phyloP scores from a whole-genome alignment of 73 alveolate species.

The Tetrahymena elliotti region DNA sequence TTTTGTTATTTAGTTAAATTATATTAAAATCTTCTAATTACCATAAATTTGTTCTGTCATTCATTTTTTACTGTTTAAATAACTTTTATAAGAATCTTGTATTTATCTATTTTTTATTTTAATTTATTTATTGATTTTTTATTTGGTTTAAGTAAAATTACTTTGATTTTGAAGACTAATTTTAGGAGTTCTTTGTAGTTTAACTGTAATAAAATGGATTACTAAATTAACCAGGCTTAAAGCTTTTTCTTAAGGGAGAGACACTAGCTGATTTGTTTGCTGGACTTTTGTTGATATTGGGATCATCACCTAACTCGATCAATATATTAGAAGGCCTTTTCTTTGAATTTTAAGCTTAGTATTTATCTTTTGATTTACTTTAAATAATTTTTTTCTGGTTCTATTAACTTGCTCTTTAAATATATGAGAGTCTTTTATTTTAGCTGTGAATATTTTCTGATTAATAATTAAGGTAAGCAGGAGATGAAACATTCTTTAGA shows the following conservation, averaged over 20 bases:
- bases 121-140: neutral
- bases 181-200: neutral
- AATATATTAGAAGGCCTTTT: neutral
- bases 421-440: neutral
- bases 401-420: neutral
- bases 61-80: neutral
- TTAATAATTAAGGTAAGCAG: neutral
- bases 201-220: neutral
- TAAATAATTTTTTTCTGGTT: neutral
- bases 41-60: no score
- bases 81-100: neutral
- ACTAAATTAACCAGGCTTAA: neutral
- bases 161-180: neutral
- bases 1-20: no score
- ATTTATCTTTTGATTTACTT: neutral
- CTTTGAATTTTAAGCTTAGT: neutral
- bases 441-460: neutral
- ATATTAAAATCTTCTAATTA: no score
- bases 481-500: neutral
- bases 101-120: neutral
- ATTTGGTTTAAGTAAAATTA: neutral
- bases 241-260: neutral
- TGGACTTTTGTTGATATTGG: neutral
- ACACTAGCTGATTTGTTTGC: neutral
- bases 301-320: neutral